These are phyloP conservation scores for Pharnaceum exiguum DNA, from an alignment of 148 eudicot species.

Conservation along the genomic window DNA sequence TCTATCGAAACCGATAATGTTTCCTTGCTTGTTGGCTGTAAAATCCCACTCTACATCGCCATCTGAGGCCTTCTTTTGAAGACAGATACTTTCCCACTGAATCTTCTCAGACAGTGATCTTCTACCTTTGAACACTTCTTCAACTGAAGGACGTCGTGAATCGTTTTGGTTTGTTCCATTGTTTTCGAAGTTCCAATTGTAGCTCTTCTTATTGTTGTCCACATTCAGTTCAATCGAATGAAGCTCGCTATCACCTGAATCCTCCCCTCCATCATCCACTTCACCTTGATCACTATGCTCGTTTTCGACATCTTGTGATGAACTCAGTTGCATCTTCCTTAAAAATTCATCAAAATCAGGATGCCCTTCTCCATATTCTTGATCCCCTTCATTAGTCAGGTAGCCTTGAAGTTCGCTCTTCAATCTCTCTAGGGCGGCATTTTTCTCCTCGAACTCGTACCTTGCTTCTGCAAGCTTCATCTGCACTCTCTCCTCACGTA, in stretches of 20 bases:
- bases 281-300: conserved; percentile 17
- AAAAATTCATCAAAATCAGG: conserved; percentile 37
- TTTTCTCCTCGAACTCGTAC: conserved; percentile 82
- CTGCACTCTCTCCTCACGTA: conserved; percentile 91
- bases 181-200: conserved; percentile 42
- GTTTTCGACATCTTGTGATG: conserved; percentile 23
- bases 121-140: conserved; percentile 55
- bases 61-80: conserved; percentile 52
- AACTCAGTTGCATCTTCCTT: conserved; percentile 28
- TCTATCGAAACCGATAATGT: conserved; percentile 24
- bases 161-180: conserved; percentile 35
- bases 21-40: conserved; percentile 21
- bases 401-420: conserved; percentile 54
- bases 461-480: conserved; percentile 88
- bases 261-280: conserved; percentile 18
- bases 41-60: conserved; percentile 70
- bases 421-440: conserved; percentile 57
- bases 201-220: conserved; percentile 47
- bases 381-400: conserved; percentile 19
- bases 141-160: conserved; percentile 42
- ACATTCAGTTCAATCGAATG: conserved; percentile 77
- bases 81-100: conserved; percentile 46
- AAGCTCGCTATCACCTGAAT: conserved; percentile 65
- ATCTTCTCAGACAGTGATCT: conserved; percentile 51
- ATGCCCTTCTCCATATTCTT: conserved; percentile 24